Evolutionary conservation across 2,329 filamentous ascomycete genomes (phyloP), one percentile per base, ranked within the genome.

Genomic region (Dendryphion nanum): DNA sequence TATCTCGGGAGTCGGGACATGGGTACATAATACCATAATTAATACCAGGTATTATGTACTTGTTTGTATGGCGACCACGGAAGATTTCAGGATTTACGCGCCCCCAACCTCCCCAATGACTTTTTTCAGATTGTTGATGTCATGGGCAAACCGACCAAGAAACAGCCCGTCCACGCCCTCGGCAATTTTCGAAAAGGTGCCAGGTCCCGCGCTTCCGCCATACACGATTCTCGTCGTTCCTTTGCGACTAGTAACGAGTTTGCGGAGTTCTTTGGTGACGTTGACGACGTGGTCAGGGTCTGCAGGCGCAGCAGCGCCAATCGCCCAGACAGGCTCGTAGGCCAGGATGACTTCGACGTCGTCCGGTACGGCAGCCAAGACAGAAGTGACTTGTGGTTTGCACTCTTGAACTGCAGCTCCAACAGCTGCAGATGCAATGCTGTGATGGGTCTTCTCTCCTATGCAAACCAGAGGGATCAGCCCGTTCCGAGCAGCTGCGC

Each of bases 251-350:
- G 66, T 65, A 5, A 81, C 68, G 37, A 76, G 69, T 18, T 78
- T 74, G 37, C 83, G 74, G 33, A 90, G 73, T 14, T 78, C 79
- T 51, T 75, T 75, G 13, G 85, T 82, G 2, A 93, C 86, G 24
- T 73, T 76, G 4, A 83, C 76, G 0, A 94, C 85, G 58, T 94
- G 83, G 44, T 83, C 81, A 14, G 82, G 77, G 6, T 76, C 76
- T 0, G 88, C 88, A 2, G 88, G 87, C 54, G 83, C 72, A 2
- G 76, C 71, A 7, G 86, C 82, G 1, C 88, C 88, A 63, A 93
- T 94, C 1, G 88, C 88, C 88, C 88, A 94, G 2, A 93, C 86
- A 6, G 88, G 88, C 70, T 94, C 88, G 58, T 94, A 94, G 1
- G 88, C 88, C 40, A 94, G 75, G 5, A 91, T 78, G 4, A 93